Conservation (phyloP, 306 rosid genomes). For the Lablab purpureus region DNA sequence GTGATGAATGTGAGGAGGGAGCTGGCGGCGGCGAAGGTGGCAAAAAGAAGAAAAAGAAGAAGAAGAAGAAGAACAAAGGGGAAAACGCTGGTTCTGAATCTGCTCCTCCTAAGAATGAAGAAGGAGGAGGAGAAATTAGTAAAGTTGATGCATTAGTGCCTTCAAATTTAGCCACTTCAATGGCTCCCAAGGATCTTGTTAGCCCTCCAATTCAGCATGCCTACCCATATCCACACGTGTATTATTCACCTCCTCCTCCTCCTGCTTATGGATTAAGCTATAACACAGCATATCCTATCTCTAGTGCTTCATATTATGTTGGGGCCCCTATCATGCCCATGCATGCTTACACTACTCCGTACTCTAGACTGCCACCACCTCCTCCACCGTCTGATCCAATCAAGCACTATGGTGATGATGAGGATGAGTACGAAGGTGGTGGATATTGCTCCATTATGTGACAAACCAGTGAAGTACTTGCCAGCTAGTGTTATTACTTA, state of each 20-base stretch:
- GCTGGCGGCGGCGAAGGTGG: conserved; percentile 36
- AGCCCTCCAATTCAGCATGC: conserved; percentile 62
- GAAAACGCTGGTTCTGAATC: conserved; percentile 40
- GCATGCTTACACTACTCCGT: conserved; percentile 53
- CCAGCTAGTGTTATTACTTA: conserved; percentile 27
- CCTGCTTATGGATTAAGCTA: conserved; percentile 64
- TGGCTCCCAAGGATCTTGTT: conserved; percentile 42
- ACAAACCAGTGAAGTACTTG: conserved; percentile 12
- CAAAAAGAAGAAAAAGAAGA: conserved; percentile 72
- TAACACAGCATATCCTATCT: conserved; percentile 62
- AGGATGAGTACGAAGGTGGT: conserved; percentile 51
- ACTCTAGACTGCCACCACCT: conserved; percentile 46
- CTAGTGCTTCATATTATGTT: conserved; percentile 57
- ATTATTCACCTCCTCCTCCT: conserved; percentile 41
- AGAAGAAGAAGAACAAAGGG: conserved; percentile 72
- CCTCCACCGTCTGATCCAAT: conserved; percentile 55
- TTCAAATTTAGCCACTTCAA: conserved; percentile 27
- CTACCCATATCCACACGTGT: conserved; percentile 59
- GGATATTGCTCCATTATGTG: conserved; percentile 77
- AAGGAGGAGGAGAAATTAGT: conserved; percentile 48
- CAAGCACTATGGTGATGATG: conserved; percentile 43
- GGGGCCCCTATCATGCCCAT: conserved; percentile 62
- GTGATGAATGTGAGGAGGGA: conserved; percentile 48
- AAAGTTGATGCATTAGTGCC: conserved; percentile 30
- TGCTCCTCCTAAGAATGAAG: conserved; percentile 47